Percentiles rank a stretch among this genome's conserved stretches.
Evolutionary conservation across 306 rosid genomes (phyloP).

Genomic region (Cicer bijugum): DNA sequence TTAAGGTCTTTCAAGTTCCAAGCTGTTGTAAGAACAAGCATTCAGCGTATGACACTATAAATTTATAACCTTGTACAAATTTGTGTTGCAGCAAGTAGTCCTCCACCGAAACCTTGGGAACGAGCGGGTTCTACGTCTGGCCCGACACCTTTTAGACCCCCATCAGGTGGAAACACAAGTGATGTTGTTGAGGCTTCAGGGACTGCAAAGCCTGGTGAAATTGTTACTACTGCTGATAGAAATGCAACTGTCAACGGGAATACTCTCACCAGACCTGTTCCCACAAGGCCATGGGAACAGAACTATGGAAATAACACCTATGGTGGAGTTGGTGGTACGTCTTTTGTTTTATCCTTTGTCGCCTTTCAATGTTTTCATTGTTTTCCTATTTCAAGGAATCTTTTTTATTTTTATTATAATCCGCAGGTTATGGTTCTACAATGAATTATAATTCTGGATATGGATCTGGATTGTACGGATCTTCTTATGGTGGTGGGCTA

Average conservation of each 20-base stretch:
- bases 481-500: constrained; percentile 62
- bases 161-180: constrained; percentile 85
- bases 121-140: constrained; percentile 81
- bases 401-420: background rate
- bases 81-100: constrained; percentile 64
- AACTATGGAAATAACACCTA: constrained; percentile 62
- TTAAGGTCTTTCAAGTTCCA: background rate
- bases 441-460: constrained; percentile 65
- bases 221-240: constrained; percentile 69
- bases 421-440: constrained; percentile 74
- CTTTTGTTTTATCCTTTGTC: background rate
- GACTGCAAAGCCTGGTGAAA: constrained; percentile 94
- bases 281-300: constrained; percentile 97
- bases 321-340: constrained; percentile 93
- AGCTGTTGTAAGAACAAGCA: background rate
- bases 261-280: constrained; percentile 78
- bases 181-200: constrained; percentile 96
- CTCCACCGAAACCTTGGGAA: constrained; percentile 97
- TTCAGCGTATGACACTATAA: background rate
- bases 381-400: constrained; percentile 27
- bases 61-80: background rate
- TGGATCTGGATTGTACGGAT: constrained; percentile 72
- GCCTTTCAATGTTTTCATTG: background rate
- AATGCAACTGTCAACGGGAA: constrained; percentile 55
- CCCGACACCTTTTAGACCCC: constrained; percentile 86